Conservation (phyloP, 768 basidiomycete species). For the Lactarius evosmus region DNA sequence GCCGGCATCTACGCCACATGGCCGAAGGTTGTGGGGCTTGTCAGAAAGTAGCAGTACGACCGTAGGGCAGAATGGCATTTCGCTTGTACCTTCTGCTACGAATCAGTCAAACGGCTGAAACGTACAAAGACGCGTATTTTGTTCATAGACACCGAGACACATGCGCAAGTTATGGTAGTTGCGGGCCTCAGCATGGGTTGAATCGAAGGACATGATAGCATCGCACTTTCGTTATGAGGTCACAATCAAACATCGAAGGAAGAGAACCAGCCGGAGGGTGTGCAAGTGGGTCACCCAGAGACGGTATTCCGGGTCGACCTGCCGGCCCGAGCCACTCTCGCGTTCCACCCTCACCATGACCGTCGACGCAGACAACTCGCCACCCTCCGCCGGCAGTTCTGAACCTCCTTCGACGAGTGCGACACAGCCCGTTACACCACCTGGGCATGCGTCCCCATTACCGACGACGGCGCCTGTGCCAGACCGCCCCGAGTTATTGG, state of each 20-base stretch:
- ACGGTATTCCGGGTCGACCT: neutral
- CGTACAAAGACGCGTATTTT: neutral
- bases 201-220: neutral
- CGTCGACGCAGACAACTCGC: slow-evolving; percentile 12
- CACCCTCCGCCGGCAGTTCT: neutral
- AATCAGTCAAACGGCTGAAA: neutral
- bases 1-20: slow-evolving; percentile 3
- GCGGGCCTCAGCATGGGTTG: neutral
- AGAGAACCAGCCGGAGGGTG: too few species aligned
- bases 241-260: neutral
- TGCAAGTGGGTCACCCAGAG: neutral
- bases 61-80: neutral
- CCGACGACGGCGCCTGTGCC: neutral
- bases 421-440: neutral
- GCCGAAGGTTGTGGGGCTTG: neutral
- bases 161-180: neutral
- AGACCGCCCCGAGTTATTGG: slow-evolving; percentile 32
- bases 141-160: neutral
- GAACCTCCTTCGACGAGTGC: neutral
- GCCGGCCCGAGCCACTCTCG: neutral
- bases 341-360: slow-evolving; percentile 15
- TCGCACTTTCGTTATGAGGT: neutral
- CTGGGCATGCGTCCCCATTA: slow-evolving; percentile 1
- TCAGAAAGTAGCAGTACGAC: slow-evolving; percentile 7
- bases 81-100: neutral